These are phyloP conservation scores for Naganishia liquefaciens DNA, from an alignment of 1,284 basidiomycete species.

Conservation along the genomic window DNA sequence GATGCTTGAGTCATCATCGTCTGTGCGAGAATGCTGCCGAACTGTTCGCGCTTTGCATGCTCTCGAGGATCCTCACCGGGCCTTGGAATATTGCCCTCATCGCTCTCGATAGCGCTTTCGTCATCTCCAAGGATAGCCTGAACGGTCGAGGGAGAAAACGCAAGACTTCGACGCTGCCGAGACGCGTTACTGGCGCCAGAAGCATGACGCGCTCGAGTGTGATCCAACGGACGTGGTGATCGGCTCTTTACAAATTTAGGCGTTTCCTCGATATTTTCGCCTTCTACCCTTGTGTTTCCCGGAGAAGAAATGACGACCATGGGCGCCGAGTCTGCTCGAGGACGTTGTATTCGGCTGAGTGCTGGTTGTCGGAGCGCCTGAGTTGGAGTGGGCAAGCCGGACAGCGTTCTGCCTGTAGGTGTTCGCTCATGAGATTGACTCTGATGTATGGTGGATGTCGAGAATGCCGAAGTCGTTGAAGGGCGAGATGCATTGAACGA, in stretches of 20 bases:
- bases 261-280: conserved; percentile 4
- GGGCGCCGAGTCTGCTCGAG: conserved; percentile 48
- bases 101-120: conserved; percentile 1
- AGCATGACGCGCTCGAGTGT: background rate
- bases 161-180: conserved; percentile 2
- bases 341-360: conserved; percentile 33
- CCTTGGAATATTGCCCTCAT: conserved; percentile 16
- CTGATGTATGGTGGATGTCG: background rate
- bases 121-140: conserved; percentile 10
- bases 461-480: background rate
- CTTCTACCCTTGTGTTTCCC: conserved; percentile 3
- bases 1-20: conserved; percentile 30
- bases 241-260: conserved; percentile 1
- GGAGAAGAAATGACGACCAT: conserved; percentile 36
- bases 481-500: conserved; percentile 5
- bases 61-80: conserved; percentile 31
- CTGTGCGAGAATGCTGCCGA: conserved; percentile 32
- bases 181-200: background rate
- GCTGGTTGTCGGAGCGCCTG: conserved; percentile 13
- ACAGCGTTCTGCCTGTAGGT: conserved; percentile 29
- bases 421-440: conserved; percentile 18
- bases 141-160: conserved; percentile 25
- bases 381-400: conserved; percentile 39
- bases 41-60: conserved; percentile 24
- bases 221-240: background rate